Conservation (phyloP, 2,329 filamentous ascomycete genomes). For the Elsinoe arachidis region DNA sequence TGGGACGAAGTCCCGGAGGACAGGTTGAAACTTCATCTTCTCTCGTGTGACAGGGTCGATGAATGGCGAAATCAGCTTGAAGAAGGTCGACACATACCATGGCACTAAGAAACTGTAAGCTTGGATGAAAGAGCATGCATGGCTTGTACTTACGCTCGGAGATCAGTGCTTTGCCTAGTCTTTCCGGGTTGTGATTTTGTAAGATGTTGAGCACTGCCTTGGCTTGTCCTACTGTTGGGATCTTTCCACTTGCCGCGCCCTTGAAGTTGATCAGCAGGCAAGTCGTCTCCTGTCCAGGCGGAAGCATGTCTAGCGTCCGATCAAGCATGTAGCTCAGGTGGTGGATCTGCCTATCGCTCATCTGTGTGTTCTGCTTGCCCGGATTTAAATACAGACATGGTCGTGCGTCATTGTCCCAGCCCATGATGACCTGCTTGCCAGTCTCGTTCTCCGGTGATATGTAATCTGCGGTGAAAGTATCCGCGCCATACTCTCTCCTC, state of each 20-base stretch:
- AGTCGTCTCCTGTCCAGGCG: conserved; percentile 75
- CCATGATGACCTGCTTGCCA: conserved; percentile 84
- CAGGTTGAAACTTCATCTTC: conserved; percentile 97
- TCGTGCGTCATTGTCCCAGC: conserved; percentile 76
- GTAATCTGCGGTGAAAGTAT: conserved; percentile 71
- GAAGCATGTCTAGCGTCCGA: conserved; percentile 77
- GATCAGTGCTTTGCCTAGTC: conserved; percentile 79
- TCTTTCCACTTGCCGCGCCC: conserved; percentile 63
- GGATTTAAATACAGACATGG: conserved; percentile 88
- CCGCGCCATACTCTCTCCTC: conserved; percentile 82
- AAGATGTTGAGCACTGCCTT: conserved; percentile 82
- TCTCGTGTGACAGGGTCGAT: conserved; percentile 89
- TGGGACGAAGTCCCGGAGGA: conserved; percentile 74
- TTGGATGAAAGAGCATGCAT: neutral
- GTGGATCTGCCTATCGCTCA: conserved; percentile 77
- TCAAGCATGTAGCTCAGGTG: conserved; percentile 96
- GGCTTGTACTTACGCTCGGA: conserved; percentile 60
- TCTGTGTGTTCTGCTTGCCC: conserved; percentile 84
- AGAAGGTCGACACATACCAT: conserved; percentile 86
- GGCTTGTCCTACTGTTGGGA: conserved; percentile 67
- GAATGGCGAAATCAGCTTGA: conserved; percentile 91
- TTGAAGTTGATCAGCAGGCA: conserved; percentile 90
- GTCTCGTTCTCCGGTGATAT: conserved; percentile 93
- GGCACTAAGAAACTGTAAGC: conserved; percentile 52
- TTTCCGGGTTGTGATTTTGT: conserved; percentile 91